These are phyloP conservation scores for Aspergillus terreus DNA, from an alignment of 2,329 filamentous ascomycete genomes.

Conservation along the genomic window DNA sequence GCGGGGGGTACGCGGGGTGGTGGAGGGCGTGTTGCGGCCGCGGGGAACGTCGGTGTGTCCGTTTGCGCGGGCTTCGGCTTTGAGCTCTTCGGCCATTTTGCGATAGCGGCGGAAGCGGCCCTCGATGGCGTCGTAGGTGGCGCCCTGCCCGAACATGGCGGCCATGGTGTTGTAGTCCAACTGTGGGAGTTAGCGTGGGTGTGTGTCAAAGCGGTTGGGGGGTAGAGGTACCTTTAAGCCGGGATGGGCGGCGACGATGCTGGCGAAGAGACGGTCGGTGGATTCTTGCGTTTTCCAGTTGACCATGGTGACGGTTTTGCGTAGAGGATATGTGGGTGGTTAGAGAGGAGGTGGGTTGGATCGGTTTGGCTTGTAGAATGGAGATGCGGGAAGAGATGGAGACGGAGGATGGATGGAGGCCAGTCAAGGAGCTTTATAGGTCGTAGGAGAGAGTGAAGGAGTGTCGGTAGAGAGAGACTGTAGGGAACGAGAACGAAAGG, in stretches of 20 bases:
- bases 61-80: constrained; percentile 18
- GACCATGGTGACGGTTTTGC: constrained; percentile 21
- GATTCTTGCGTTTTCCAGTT: constrained; percentile 26
- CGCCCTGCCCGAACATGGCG: constrained; percentile 41
- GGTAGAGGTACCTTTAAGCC: constrained; percentile 18
- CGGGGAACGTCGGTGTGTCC: constrained; percentile 13
- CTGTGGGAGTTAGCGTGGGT: constrained; percentile 24
- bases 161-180: constrained; percentile 45
- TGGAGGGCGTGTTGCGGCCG: constrained; percentile 4
- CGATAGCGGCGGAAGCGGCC: constrained; percentile 45
- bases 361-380: background rate
- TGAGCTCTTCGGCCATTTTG: constrained; percentile 35
- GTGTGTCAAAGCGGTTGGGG: background rate
- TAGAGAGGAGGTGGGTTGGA: background rate
- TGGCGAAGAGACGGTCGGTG: constrained; percentile 23
- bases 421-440: no score
- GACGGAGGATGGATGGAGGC: no score
- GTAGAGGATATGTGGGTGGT: background rate
- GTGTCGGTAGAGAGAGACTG: no score
- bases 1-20: constrained; percentile 15
- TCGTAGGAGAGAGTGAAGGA: no score
- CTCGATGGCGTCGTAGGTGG: constrained; percentile 49
- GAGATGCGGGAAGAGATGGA: background rate
- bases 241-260: constrained; percentile 26
- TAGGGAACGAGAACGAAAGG: no score